Conservation (phyloP, 2,329 filamentous ascomycete genomes). For the Chrysoporthe puriensis region DNA sequence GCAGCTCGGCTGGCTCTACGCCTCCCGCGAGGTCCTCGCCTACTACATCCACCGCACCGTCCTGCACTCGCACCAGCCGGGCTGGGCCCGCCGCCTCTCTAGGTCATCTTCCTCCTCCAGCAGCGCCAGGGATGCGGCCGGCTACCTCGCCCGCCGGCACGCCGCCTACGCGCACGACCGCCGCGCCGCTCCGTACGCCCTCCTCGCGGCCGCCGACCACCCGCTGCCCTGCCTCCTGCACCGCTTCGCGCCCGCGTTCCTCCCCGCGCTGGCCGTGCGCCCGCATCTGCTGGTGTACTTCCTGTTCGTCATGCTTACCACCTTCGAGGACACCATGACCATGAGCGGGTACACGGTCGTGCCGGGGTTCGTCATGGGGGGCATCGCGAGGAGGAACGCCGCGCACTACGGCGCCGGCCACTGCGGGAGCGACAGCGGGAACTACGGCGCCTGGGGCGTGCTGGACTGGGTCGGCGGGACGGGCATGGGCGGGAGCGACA, state of each 20-base stretch:
- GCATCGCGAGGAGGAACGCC: slow-evolving; percentile 42
- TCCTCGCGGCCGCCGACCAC: slow-evolving; percentile 70
- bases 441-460: slow-evolving; percentile 65
- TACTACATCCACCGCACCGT: slow-evolving; percentile 76
- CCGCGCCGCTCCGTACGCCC: slow-evolving; percentile 60
- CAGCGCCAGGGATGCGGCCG: slow-evolving; percentile 30
- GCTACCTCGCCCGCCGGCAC: slow-evolving; percentile 47
- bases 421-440: slow-evolving; percentile 51
- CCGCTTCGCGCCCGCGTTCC: slow-evolving; percentile 66
- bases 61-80: slow-evolving; percentile 58
- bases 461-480: slow-evolving; percentile 66
- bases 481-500: slow-evolving; percentile 53
- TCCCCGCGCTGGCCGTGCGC: slow-evolving; percentile 66
- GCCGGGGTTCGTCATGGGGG: slow-evolving; percentile 57
- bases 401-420: slow-evolving; percentile 45
- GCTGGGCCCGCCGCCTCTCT: slow-evolving; percentile 28
- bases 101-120: slow-evolving; percentile 30
- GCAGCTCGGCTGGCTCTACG: slow-evolving; percentile 49
- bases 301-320: slow-evolving; percentile 64
- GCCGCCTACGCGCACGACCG: slow-evolving; percentile 55
- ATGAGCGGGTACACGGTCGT: slow-evolving; percentile 69
- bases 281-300: slow-evolving; percentile 76
- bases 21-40: slow-evolving; percentile 60
- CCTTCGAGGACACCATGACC: slow-evolving; percentile 67
- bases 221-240: slow-evolving; percentile 66